A percentile compares a stretch with the other conserved stretches of the same genome.
Evolutionary conservation across 768 basidiomycete genomes (phyloP).

Genomic region (Polyporus arcularius): DNA sequence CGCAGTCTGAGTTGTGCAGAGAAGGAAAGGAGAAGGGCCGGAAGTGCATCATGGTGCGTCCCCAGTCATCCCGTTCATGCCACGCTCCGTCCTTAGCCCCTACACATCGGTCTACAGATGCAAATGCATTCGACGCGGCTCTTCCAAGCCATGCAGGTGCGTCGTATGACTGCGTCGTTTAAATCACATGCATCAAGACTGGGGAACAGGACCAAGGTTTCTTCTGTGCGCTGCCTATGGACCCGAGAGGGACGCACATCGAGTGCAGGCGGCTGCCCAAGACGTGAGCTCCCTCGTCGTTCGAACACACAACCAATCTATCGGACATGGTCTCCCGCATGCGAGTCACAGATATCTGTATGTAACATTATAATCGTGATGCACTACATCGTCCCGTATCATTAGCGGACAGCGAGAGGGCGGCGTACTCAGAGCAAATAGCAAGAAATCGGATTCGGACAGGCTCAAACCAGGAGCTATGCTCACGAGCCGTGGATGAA

Average conservation of each 20-base stretch:
- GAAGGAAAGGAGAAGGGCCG: constrained; percentile 39
- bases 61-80: not conserved
- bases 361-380: constrained; percentile 1
- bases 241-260: constrained; percentile 66
- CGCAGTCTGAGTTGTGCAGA: constrained; percentile 61
- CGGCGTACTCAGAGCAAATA: constrained; percentile 11
- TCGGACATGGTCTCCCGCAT: not conserved
- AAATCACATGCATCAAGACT: not conserved
- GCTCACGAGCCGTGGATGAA: constrained; percentile 5
- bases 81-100: not conserved
- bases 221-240: constrained; percentile 67
- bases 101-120: constrained; percentile 38
- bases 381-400: not conserved
- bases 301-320: not conserved
- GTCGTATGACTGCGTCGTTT: constrained; percentile 3
- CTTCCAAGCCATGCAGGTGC: constrained; percentile 74
- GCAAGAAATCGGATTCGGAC: not conserved
- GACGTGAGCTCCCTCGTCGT: constrained; percentile 13
- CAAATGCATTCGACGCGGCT: constrained; percentile 62
- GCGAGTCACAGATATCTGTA: not conserved
- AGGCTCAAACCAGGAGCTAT: too few species aligned
- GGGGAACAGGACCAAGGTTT: constrained; percentile 57
- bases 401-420: not conserved
- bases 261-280: constrained; percentile 68
- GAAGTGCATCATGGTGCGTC: constrained; percentile 60